phyloP scores from a whole-genome alignment of 768 basidiomycete species.

The Pulveroboletus frians region DNA sequence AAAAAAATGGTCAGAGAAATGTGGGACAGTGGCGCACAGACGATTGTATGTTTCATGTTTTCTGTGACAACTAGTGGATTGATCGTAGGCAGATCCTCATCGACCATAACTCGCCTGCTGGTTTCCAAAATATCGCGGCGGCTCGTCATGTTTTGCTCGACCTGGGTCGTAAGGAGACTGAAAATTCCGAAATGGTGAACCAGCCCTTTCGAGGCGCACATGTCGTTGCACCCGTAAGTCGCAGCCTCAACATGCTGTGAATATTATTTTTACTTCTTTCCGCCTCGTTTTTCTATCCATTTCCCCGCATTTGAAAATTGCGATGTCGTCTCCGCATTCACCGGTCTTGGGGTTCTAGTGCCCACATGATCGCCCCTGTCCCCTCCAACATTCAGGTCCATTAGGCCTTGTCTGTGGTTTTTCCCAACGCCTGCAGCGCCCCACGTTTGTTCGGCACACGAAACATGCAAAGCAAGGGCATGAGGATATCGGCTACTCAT shows the following conservation, averaged over 20 bases:
- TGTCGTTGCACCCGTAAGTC: slow-evolving; percentile 82
- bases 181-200: slow-evolving; percentile 37
- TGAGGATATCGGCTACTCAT: slow-evolving; percentile 85
- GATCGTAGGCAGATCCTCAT: slow-evolving; percentile 61
- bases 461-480: slow-evolving; percentile 84
- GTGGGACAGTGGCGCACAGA: slow-evolving; percentile 88
- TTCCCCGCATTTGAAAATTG: slow-evolving; percentile 17
- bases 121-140: slow-evolving; percentile 75
- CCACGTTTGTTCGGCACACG: slow-evolving; percentile 77
- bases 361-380: slow-evolving; percentile 85
- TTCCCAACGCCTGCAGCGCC: slow-evolving; percentile 82
- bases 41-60: slow-evolving; percentile 46
- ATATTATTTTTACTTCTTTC: not conserved
- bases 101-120: slow-evolving; percentile 71
- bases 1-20: slow-evolving; percentile 73
- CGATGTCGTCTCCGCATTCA: slow-evolving; percentile 2
- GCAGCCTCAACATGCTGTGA: not conserved
- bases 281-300: slow-evolving; percentile 3
- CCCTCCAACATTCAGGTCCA: slow-evolving; percentile 57
- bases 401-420: slow-evolving; percentile 69
- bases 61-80: slow-evolving; percentile 1
- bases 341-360: slow-evolving; percentile 47
- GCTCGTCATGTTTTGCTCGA: slow-evolving; percentile 70
- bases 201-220: slow-evolving; percentile 54
- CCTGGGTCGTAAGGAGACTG: slow-evolving; percentile 55